Base-by-base conservation (phyloP, 306 rosid genomes). In the Quercus bicolor region DNA sequence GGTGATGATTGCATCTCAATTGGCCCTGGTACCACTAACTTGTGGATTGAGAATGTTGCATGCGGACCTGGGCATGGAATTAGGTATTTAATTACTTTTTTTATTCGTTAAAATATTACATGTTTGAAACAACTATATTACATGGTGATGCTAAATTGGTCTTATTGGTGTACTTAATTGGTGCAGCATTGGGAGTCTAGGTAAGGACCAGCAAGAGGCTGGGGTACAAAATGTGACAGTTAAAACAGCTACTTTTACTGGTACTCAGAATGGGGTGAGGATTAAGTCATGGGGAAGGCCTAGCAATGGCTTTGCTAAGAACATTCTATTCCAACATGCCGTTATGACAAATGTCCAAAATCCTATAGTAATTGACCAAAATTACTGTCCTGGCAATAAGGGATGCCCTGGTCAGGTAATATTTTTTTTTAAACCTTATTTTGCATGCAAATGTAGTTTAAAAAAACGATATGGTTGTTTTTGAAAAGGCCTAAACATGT, bases 21-120 rank as follows among this genome's bases (percentile, higher is more conserved):
- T 37, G 45, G 45, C 45, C 45, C 45, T 37, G 45, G 45, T 37
- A 37, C 45, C 10, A 37, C 45, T 37, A 37, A 37, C 45, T 37
- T 37, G 45, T 90, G 94, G 94, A 88, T 90, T 18, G 87, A 88
- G 37, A 72, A 79, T 16, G 75, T 88, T 21, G 83, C 83, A 4
- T 90, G 94, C 26, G 90, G 92, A 65, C 94, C 94, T 0, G 92
- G 94, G 29, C 94, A 90, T 48, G 93, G 93, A 62, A 85, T 89
- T 19, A 89, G 93, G 93, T 87, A 75, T 19, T 9, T 6, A 12
- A 9, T 8, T 3, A 53, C 5, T 0, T 53, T 45, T 19, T 66
- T 0, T 37, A 37, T 37, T 37, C 16, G 18, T 4, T 3, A 31
- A 12, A 21, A 10, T 68, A 4, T 19, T 37, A 19, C 21, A n/a